Evolutionary conservation across 2,329 filamentous ascomycete genomes (phyloP), one percentile per base, ranked within the genome.

Genomic region (Sclerotiophoma versabilis): DNA sequence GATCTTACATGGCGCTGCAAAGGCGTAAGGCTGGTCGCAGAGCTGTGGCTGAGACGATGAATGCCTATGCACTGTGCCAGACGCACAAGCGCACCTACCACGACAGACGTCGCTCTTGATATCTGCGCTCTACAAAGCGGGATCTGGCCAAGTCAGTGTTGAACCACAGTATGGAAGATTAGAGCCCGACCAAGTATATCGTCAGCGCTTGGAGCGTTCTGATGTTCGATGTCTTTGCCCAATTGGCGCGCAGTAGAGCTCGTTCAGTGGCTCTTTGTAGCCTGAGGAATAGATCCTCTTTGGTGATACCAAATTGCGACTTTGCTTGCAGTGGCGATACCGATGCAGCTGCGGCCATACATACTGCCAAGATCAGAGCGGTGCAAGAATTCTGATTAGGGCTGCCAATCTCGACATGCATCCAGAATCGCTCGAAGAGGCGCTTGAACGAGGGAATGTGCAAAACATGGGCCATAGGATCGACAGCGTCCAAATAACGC

Each of bases 41-140:
- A 72, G 48, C 59, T 73, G 55, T 73, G 65, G 25, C 64, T 69
- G 14, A 73, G 57, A 20, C 72, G 71, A 37, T 75, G 72, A 30
- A 75, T 75, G 49, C 72, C 72, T 34, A 75, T 74, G 55, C 72
- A 74, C 48, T 75, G 72, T 7, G 72, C 72, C 1, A 75, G 64
- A 12, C 72, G 72, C 38, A 75, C 71, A 6, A 75, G 58, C 4
- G 72, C 71, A 15, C 72, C 72, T n/a, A 75, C 72, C 12, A 75
- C 65, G 9, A 74, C 72, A 2, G 72, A 75, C 1, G 72, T 74
- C 14, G 72, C 71, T 30, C 72, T 71, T 9, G 72, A 74, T 15
- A 75, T 74, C 45, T 75, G 71, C 9, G 72, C 72, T 55, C 72
- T 66, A 44, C 72, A 75, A 11, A 74, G 65, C 3, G 72, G 72